These are phyloP conservation scores for Ophiocordyceps australis DNA, from an alignment of 2,329 filamentous ascomycete species.

Conservation along the genomic window DNA sequence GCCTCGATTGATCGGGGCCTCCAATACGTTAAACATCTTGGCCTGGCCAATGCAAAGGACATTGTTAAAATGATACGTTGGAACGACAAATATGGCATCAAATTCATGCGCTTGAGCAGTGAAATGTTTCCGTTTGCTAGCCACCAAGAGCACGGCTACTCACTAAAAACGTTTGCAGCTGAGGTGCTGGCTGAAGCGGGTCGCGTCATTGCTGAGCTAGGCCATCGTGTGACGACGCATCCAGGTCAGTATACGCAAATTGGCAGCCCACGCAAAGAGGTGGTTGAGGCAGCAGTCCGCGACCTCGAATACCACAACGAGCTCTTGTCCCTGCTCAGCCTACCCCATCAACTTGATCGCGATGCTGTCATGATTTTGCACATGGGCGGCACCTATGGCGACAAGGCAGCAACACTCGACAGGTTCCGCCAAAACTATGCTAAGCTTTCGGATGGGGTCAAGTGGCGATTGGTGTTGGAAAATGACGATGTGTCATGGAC, in stretches of 20 bases:
- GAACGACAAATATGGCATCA: constrained; percentile 87
- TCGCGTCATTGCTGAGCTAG: constrained; percentile 55
- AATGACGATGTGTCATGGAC: constrained; percentile 89
- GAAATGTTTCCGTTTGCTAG: constrained; percentile 97
- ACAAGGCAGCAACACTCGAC: constrained; percentile 61
- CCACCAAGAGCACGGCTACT: constrained; percentile 74
- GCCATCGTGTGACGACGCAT: constrained; percentile 77
- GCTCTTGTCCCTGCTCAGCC: constrained; percentile 55
- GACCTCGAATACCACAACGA: constrained; percentile 84
- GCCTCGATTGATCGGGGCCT: constrained; percentile 49
- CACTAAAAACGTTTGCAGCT: constrained; percentile 64
- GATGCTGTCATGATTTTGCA: constrained; percentile 93
- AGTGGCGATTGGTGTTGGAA: constrained; percentile 70
- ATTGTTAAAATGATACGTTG: constrained; percentile 73
- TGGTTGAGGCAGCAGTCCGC: constrained; percentile 58
- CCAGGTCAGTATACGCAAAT: constrained; percentile 89
- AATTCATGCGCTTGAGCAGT: constrained; percentile 78
- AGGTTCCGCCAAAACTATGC: constrained; percentile 64
- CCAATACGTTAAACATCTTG: constrained; percentile 57
- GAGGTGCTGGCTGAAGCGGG: constrained; percentile 62
- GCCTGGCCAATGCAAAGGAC: constrained; percentile 67
- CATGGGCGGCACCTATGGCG: constrained; percentile 80
- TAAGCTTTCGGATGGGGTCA: constrained; percentile 47
- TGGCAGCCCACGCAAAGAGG: constrained; percentile 61
- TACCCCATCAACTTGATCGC: constrained; percentile 61